These are phyloP conservation scores for Sporisorium reilianum DNA, from an alignment of 1,284 basidiomycete species.

Conservation along the genomic window DNA sequence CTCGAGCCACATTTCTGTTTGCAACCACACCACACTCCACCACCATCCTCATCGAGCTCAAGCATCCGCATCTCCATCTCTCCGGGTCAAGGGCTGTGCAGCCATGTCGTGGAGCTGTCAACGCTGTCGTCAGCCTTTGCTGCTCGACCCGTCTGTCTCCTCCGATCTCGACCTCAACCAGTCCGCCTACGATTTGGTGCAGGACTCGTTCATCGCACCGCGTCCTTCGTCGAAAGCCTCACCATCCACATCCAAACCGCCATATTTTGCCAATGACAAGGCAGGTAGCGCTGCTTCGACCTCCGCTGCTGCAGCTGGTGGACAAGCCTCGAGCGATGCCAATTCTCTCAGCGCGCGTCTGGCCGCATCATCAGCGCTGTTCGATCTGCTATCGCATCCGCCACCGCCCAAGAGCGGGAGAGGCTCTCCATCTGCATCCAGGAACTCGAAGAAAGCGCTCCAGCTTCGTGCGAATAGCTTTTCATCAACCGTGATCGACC, in stretches of 20 bases:
- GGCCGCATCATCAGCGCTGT: constrained; percentile 42
- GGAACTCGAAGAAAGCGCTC: constrained; percentile 18
- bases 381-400: constrained; percentile 38
- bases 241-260: constrained; percentile 1
- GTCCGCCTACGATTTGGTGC: constrained; percentile 52
- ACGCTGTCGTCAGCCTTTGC: constrained; percentile 55
- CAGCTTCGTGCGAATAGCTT: constrained; percentile 2
- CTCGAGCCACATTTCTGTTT: neutral
- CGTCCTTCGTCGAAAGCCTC: constrained; percentile 2
- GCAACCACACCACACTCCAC: neutral
- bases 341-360: constrained; percentile 37
- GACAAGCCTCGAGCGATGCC: constrained; percentile 17
- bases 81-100: no score
- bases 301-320: neutral
- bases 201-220: constrained; percentile 43
- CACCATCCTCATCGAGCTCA: neutral
- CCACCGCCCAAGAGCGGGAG: constrained; percentile 7
- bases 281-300: neutral
- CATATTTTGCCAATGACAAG: neutral
- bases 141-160: constrained; percentile 41
- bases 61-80: neutral
- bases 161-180: constrained; percentile 55
- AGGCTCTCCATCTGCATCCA: constrained; percentile 6
- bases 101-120: constrained; percentile 61
- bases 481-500: constrained; percentile 75